Base-by-base conservation (phyloP, 495 filamentous ascomycete species). In the Cetradonia linearis region DNA sequence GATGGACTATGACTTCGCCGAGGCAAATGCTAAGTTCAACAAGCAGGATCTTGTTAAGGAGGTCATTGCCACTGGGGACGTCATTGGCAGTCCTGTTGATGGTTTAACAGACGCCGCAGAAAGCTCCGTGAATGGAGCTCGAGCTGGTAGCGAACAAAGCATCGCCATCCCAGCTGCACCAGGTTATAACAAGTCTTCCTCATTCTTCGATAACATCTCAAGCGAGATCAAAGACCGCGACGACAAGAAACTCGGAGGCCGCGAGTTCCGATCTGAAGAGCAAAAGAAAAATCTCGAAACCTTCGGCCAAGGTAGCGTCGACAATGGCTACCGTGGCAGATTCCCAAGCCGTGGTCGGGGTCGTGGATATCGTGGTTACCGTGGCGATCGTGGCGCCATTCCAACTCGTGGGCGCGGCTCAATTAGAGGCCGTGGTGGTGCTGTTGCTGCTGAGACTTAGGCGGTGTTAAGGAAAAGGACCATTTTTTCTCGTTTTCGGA, bases 191-290 rank as follows among this genome's bases (percentile, higher is more conserved):
- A 93, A 88, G 71, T 74, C 80, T 2, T 81, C 72, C 7, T 91
- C 87, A 4, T 99, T 99, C 77, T 99, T 97, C 67, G 93, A 99
- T 69, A 95, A 99, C 68, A 96, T 99, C 67, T 92, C 87, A 0
- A 93, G 88, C 63, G 93, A 99, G 68, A 79, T 85, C 57, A 92
- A 87, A 68, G 93, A 98, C 56, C 81, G 93, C n/a, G 84, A 89
- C 42, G 90, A 95, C 67, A 76, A 77, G 40, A 84, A 85, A 61
- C 76, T 81, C 5, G 88, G 88, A 57, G 92, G 91, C n/a, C 84
- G 88, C 23, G 89, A 95, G 69, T 95, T 92, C 83, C 83, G 93
- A 50, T 85, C 84, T 20, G 91, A 96, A 70, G 93, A 99, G 70
- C 85, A 90, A 64, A 90, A 86, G 72, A 88, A 89, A 71, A 99